Conservation (phyloP, 2,329 filamentous ascomycete genomes). For the Fonsecaea multimorphosa region DNA sequence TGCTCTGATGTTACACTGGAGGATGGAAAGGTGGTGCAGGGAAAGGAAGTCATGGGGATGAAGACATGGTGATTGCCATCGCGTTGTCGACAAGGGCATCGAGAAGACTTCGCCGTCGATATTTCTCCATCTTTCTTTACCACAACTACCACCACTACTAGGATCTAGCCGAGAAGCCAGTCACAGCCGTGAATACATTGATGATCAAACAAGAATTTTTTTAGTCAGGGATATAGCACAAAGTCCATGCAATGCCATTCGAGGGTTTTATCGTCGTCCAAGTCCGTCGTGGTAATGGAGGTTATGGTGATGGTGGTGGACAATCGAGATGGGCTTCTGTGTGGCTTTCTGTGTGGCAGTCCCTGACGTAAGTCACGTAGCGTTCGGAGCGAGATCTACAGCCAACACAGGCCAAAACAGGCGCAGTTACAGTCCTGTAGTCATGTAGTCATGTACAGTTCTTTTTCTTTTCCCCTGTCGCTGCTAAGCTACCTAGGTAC, state of each 20-base stretch:
- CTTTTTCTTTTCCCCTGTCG: not conserved
- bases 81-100: not conserved
- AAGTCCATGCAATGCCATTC: not conserved
- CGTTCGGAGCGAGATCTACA: not conserved
- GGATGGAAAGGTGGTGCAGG: not conserved
- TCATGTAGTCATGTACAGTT: not conserved
- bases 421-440: constrained; percentile 2
- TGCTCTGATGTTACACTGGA: not conserved
- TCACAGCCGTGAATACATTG: not conserved
- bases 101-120: not conserved
- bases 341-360: not conserved
- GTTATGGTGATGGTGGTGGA: not conserved
- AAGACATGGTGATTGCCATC: not conserved
- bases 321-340: not conserved
- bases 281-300: not conserved
- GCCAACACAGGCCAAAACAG: not conserved
- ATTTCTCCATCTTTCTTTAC: not conserved
- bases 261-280: no score
- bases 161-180: not conserved
- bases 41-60: constrained; percentile 1
- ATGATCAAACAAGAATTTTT: not conserved
- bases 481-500: not conserved
- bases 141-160: not conserved
- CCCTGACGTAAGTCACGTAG: constrained; percentile 1
- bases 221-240: not conserved